Conservation (phyloP, 306 rosid genomes). For the Oemleria cerasiformis region DNA sequence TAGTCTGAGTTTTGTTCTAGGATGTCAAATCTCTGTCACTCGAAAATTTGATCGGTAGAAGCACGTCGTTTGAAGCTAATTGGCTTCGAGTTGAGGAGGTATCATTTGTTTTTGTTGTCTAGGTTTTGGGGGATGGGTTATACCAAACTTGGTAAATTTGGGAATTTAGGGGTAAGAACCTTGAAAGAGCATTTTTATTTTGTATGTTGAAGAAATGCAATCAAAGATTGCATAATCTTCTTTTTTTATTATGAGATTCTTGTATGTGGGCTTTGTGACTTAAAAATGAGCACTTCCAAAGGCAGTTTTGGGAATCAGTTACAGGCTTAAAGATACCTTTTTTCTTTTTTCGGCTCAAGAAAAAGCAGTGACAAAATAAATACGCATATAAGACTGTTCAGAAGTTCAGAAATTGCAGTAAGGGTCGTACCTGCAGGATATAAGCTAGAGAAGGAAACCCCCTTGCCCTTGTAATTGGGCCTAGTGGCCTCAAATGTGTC, state of each 20-base stretch:
- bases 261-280: background rate
- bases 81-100: background rate
- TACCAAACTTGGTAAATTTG: background rate
- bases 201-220: background rate
- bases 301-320: background rate
- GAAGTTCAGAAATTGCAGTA: conserved; percentile 10
- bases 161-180: background rate
- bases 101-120: conserved; percentile 2
- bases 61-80: background rate
- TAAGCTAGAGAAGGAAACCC: background rate
- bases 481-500: background rate
- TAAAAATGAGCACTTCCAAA: background rate
- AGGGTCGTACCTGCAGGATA: background rate
- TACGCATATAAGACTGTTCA: background rate
- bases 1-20: background rate
- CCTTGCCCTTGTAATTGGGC: background rate
- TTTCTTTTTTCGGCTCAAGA: background rate
- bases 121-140: background rate
- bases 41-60: conserved; percentile 1
- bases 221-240: background rate
- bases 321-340: background rate
- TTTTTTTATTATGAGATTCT: no score
- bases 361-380: background rate
- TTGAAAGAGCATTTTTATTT: background rate
- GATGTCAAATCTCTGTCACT: background rate